Percentiles rank a stretch among this genome's conserved stretches.
Conservation (phyloP, 2,329 filamentous ascomycete genomes). For the Emydomyces testavorans region DNA sequence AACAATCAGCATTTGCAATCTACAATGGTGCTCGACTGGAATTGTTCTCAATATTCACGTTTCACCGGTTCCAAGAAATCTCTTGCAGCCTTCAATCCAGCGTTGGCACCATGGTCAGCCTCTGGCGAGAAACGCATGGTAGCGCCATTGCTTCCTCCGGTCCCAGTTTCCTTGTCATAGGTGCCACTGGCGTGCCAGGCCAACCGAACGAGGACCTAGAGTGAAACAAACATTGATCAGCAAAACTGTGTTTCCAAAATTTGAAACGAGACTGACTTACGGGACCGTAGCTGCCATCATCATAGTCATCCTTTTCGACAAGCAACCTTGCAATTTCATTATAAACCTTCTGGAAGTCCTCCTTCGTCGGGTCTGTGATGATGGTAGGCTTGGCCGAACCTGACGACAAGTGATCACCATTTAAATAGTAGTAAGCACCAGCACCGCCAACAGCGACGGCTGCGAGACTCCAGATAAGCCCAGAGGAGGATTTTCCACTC, state of each 20-base stretch:
- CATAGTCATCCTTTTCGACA: constrained; percentile 86
- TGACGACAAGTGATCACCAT: constrained; percentile 34
- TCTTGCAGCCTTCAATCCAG: constrained; percentile 72
- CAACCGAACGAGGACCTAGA: constrained; percentile 61
- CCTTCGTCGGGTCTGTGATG: constrained; percentile 61
- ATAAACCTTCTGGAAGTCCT: constrained; percentile 94
- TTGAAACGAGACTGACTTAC: constrained; percentile 31
- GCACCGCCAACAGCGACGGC: constrained; percentile 50
- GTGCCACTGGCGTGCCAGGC: constrained; percentile 93
- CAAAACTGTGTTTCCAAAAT: not conserved
- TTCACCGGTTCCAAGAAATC: constrained; percentile 92
- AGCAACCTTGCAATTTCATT: constrained; percentile 68
- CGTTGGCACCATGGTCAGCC: constrained; percentile 82
- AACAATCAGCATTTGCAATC: constrained; percentile 15
- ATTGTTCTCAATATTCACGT: constrained; percentile 39
- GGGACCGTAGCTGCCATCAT: constrained; percentile 91
- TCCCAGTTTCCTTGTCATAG: constrained; percentile 75
- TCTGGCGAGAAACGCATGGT: constrained; percentile 95
- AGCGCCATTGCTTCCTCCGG: constrained; percentile 88
- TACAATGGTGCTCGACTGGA: not conserved
- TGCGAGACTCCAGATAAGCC: constrained; percentile 49
- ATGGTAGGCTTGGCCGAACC: constrained; percentile 41
- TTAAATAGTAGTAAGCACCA: constrained; percentile 55
- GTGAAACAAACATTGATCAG: constrained; percentile 2
- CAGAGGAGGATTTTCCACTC: constrained; percentile 40